Base-by-base conservation (phyloP, 2,329 filamentous ascomycete genomes). In the Pleomassaria siparia region DNA sequence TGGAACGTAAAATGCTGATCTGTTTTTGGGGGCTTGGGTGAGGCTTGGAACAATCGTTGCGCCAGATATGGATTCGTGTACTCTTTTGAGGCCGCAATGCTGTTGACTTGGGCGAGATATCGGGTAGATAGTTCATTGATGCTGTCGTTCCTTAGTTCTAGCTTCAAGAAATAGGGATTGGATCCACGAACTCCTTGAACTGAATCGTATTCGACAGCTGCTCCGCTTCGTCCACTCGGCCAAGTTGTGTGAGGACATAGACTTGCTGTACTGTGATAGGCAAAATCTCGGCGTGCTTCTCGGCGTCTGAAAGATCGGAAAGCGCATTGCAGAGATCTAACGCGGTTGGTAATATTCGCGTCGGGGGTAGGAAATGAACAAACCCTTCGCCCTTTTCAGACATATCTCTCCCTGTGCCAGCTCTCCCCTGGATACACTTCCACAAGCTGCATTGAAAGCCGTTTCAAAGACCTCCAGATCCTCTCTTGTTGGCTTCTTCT, bases 371-470 rank as follows among this genome's bases (percentile, higher is more conserved):
- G 10, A 30, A 5, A 22, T 5, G 16, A 13, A 54, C 69, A 29
- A 50, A 78, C 76, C 75, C 57, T 80, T 80, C 2, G 89, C 85
- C 44, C 85, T 79, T 70, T 85, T 87, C 50, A 94, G 73, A 47
- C 91, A 75, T 20, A 86, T 74, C 18, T 83, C 78, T 1, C 83
- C 88, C 55, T 83, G 80, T 4, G 73, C 77, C 29, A 88, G 75
- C 57, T 88, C 85, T 7, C 84, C 86, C 39, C 82, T 77, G 12
- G 87, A 86, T 59, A 94, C 84, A 66, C 82, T 83, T 16, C 79
- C 79, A 66, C 88, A 92, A 8, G 88, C 89, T 20, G 83, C 80
- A 68, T 95, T 95, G 73, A 89, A 95, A 10, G 87, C 85, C 21
- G 87, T 85, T 73, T 94, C 89, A 58, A 94, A 94, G 2, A 85